Percentiles rank a stretch among this genome's conserved stretches.
Conservation (phyloP, 139 green algal species). For the Ulvella scutata region DNA sequence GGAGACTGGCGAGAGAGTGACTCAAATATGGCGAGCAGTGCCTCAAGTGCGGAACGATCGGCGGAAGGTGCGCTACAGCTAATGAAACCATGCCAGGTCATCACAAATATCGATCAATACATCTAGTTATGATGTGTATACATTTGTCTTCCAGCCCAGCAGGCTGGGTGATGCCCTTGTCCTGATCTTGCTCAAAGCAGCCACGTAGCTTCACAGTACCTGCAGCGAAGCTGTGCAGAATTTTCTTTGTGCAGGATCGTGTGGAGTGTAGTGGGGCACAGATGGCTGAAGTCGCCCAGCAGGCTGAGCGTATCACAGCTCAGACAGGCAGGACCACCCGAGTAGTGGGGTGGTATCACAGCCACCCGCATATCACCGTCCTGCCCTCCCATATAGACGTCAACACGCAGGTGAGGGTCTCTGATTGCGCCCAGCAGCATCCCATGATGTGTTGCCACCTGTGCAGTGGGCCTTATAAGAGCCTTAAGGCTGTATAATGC, state of each 20-base stretch:
- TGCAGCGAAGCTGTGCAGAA: background rate
- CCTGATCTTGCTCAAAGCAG: no score
- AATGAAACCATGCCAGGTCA: no score
- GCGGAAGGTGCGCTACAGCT: slow-evolving; percentile 30
- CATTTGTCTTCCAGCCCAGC: no score
- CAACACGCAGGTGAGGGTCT: slow-evolving; percentile 36
- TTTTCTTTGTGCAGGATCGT: slow-evolving; percentile 33
- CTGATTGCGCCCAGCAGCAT: no score
- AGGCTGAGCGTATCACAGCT: slow-evolving; percentile 42
- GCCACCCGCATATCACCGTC: slow-evolving; percentile 75
- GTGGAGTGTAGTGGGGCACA: slow-evolving; percentile 71
- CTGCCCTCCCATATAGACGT: slow-evolving; percentile 64
- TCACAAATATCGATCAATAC: no score
- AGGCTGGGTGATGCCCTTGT: no score
- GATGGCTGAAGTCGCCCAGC: slow-evolving; percentile 35
- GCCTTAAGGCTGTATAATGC: no score
- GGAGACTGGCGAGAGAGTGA: slow-evolving; percentile 12
- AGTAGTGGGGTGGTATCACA: slow-evolving; percentile 74
- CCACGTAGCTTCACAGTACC: no score
- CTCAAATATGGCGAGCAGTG: slow-evolving; percentile 37
- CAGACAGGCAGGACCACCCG: slow-evolving; percentile 30
- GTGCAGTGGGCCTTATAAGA: no score
- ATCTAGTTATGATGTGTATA: no score
- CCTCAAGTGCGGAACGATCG: slow-evolving; percentile 56
- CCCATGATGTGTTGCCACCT: no score